Base-by-base conservation (phyloP, 2,329 filamentous ascomycete genomes). In the Parascedosporium putredinis region DNA sequence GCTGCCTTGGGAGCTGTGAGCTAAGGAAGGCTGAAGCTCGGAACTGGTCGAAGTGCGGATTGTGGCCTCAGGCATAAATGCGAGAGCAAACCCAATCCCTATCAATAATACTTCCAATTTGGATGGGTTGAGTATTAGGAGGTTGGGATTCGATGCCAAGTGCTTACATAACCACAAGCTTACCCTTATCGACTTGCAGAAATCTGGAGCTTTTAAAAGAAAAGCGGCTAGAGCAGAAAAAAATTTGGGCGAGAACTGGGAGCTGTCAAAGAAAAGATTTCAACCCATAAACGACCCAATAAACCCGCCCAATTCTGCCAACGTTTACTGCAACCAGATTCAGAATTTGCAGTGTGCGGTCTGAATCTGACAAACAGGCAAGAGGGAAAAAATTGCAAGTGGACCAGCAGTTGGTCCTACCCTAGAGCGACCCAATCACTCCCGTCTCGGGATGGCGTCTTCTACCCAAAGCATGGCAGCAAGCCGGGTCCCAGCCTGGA, bases 401-500 rank as follows among this genome's bases (percentile, higher is more conserved):
- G 40, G 47, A 27, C 46, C 46, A 29, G 22, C 42, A n/a, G 14
- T 25, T 45, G 22, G 42, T 45, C 42, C 42, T 45, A 45, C 42
- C 42, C 12, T 36, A n/a, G 20, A 25, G 24, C 47, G 25, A 33
- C 12, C 38, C 47, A 43, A 49, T 59, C 62, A 55, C 58, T 56
- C 18, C 25, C 20, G 27, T 29, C 10, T 23, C 57, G 64, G 58
- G 62, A 73, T 73, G 67, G 69, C 64, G 57, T 68, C 67, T 57
- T 62, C 68, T 59, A 63, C 61, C 57, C 64, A 64, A 57, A 63
- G 60, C 59, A 64, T 69, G 66, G 66, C 68, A 64, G 59, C 65
- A 54, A 68, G 69, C 62, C 68, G 68, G 57, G 67, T 75, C 54
- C 76, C 77, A 51, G 76, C 76, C 55, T 80, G 77, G 76, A 80